Base-by-base conservation (phyloP, 106 monocot genomes). In the Apostasia ramifera region DNA sequence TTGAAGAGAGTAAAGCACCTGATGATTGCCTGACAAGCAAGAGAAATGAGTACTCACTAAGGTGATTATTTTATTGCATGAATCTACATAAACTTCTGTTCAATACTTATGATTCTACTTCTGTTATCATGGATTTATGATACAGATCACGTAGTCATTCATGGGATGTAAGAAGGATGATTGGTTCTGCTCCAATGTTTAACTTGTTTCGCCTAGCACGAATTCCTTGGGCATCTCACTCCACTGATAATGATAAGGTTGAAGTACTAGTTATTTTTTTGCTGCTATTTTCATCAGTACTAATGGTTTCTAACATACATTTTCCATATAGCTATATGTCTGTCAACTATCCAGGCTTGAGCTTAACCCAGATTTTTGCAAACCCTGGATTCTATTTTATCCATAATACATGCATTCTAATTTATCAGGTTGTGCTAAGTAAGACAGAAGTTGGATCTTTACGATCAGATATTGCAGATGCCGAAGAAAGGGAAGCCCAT, bases 401-500 rank as follows among this genome's bases (percentile, higher is more conserved):
- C 26, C 26, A 26, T 26, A 26, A 26, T 26, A 26, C 26, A 0
- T 26, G 26, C 26, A 26, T 12, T 66, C 71, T 77, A n/a, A 55
- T 7, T 15, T 69, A 45, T 57, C 78, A 95, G 94, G 71, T 91
- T 44, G 81, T 74, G 67, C 72, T 95, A 53, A 83, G 81, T 64
- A 71, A 70, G 61, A 81, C 94, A 71, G 88, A 91, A 72, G 73
- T 95, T 45, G 94, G 88, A 72, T 79, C 94, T 51, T 79, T 95
- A 40, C 80, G 83, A 47, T 75, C 88, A 50, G 91, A 88, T 86
- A 88, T 95, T 66, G 75, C 73, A 56, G 85, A 91, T 63, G 88
- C 81, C 53, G 88, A 95, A 69, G 94, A 95, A 60, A 91, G 85
- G 74, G 94, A 88, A 82, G 76, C 81, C 59, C 81, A 95, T 72